A percentile compares a stretch with the other conserved stretches of the same genome.
Conservation (phyloP, 2,329 filamentous ascomycete species). For the Pleoardoris graminearum region DNA sequence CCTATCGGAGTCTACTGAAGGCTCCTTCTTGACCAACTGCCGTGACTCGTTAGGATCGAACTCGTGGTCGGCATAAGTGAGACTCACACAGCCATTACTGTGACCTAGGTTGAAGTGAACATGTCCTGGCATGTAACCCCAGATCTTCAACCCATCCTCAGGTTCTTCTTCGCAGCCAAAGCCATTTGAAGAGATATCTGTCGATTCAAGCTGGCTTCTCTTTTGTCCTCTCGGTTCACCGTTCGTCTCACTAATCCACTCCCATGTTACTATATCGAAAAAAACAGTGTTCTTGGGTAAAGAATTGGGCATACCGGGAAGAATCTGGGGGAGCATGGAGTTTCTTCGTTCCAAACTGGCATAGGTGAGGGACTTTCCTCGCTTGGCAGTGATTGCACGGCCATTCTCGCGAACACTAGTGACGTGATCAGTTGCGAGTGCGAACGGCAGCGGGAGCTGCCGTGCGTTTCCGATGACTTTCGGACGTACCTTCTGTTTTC, state of each 20-base stretch:
- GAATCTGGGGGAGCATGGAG: slow-evolving; percentile 21
- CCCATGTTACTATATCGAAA: slow-evolving; percentile 8
- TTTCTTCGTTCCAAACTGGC: slow-evolving; percentile 49
- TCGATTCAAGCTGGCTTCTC: slow-evolving; percentile 20
- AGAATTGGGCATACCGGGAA: slow-evolving; percentile 20
- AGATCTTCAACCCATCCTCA: slow-evolving; percentile 36
- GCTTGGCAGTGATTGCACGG: slow-evolving; percentile 57
- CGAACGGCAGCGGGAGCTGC: background rate
- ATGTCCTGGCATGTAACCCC: slow-evolving; percentile 45
- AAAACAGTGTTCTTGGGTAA: background rate
- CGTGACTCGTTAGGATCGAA: slow-evolving; percentile 1
- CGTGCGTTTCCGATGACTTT: slow-evolving; percentile 10
- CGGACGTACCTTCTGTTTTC: slow-evolving; percentile 54
- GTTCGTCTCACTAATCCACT: slow-evolving; percentile 19
- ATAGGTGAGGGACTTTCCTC: slow-evolving; percentile 54
- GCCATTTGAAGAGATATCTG: slow-evolving; percentile 8
- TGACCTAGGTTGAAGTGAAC: slow-evolving; percentile 35
- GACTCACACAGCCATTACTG: slow-evolving; percentile 19
- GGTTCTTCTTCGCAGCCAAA: slow-evolving; percentile 13
- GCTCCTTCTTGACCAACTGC: slow-evolving; percentile 11
- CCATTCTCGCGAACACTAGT: slow-evolving; percentile 55
- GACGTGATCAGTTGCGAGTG: slow-evolving; percentile 18
- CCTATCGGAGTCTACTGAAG: slow-evolving; percentile 17
- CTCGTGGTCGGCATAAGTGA: background rate
- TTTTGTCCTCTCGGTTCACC: slow-evolving; percentile 24